These are phyloP conservation scores for Stylonectria norvegica DNA, from an alignment of 2,329 filamentous ascomycete species.

Conservation along the genomic window DNA sequence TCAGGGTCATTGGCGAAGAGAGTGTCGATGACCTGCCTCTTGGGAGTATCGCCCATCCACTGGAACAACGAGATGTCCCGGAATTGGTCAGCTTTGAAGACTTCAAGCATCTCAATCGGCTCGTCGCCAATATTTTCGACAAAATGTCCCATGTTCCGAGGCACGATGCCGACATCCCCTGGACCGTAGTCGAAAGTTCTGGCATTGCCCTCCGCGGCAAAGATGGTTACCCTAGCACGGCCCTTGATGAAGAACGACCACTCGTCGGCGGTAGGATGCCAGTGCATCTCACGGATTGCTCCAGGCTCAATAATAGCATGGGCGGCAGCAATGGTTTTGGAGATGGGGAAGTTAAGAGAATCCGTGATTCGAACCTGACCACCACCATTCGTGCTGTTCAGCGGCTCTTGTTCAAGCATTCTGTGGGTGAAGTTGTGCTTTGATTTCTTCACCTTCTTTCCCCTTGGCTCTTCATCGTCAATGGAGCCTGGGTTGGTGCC, in stretches of 20 bases:
- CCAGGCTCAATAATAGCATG: slow-evolving; percentile 69
- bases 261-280: slow-evolving; percentile 76
- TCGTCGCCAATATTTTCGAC: slow-evolving; percentile 80
- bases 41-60: slow-evolving; percentile 71
- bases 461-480: slow-evolving; percentile 59
- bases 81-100: slow-evolving; percentile 69
- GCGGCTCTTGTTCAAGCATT: slow-evolving; percentile 66
- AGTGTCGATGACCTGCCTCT: slow-evolving; percentile 62
- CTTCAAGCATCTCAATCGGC: slow-evolving; percentile 70
- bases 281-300: slow-evolving; percentile 75
- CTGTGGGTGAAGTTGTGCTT: slow-evolving; percentile 67
- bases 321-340: slow-evolving; percentile 69
- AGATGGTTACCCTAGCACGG: slow-evolving; percentile 70
- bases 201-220: slow-evolving; percentile 64
- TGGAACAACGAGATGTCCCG: slow-evolving; percentile 71
- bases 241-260: slow-evolving; percentile 78
- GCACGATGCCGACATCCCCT: slow-evolving; percentile 75
- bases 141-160: slow-evolving; percentile 74
- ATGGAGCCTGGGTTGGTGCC: slow-evolving; percentile 63
- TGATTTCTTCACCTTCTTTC: slow-evolving; percentile 62
- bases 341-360: slow-evolving; percentile 71
- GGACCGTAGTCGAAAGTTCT: slow-evolving; percentile 73
- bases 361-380: slow-evolving; percentile 73
- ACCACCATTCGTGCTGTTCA: slow-evolving; percentile 55
- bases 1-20: slow-evolving; percentile 61